phyloP scores from a whole-genome alignment of 129 eudicot species.

The Silybum marianum region DNA sequence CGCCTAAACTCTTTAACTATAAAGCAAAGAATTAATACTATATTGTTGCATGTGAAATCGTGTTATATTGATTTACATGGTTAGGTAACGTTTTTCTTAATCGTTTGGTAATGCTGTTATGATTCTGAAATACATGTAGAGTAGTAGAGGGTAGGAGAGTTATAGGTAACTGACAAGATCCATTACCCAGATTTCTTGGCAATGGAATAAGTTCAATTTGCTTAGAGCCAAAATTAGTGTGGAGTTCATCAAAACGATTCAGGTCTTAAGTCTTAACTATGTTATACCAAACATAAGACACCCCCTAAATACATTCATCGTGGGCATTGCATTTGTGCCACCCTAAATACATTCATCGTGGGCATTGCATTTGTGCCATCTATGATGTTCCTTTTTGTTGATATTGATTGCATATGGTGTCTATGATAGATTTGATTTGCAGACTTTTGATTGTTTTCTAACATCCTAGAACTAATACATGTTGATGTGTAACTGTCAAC shows the following conservation, averaged over 20 bases:
- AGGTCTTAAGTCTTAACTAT: neutral
- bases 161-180: too few relatives aligned
- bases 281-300: neutral
- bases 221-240: neutral
- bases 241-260: neutral
- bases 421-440: neutral
- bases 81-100: neutral
- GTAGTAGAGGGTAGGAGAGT: neutral
- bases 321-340: neutral
- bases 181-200: neutral
- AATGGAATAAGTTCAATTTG: neutral
- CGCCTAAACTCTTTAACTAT: neutral
- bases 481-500: neutral
- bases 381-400: neutral
- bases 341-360: neutral
- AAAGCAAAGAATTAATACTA: neutral
- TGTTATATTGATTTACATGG: slow-evolving; percentile 5
- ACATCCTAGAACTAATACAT: neutral
- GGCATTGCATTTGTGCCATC: neutral
- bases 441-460: neutral
- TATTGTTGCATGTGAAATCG: slow-evolving; percentile 1
- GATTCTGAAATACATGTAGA: neutral
- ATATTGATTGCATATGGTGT: neutral
- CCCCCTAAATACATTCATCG: neutral
- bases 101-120: neutral